phyloP scores from a whole-genome alignment of 768 basidiomycete genomes.

The Agrocybe pediades region DNA sequence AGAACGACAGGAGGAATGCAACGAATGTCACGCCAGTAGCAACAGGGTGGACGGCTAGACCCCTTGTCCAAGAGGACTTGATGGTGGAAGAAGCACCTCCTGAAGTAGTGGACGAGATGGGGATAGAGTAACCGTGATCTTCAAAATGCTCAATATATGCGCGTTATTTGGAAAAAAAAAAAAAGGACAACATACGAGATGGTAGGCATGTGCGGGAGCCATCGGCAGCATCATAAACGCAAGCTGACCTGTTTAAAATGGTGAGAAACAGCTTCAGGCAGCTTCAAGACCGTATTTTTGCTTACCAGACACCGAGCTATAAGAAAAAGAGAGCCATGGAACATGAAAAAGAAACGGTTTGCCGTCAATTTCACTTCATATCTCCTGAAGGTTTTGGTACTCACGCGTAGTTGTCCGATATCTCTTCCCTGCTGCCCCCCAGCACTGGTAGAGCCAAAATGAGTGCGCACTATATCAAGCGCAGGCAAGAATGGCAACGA shows the following conservation, averaged over 20 bases:
- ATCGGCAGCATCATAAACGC: background rate
- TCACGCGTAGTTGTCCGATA: constrained; percentile 50
- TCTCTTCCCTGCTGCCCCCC: constrained; percentile 25
- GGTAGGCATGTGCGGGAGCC: background rate
- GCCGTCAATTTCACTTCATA: background rate
- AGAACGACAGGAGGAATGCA: constrained; percentile 64
- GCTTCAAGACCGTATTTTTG: background rate
- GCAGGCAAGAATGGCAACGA: constrained; percentile 71
- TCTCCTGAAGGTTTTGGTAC: constrained; percentile 18
- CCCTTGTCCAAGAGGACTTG: constrained; percentile 67
- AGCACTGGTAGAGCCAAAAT: constrained; percentile 35
- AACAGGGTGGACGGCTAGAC: constrained; percentile 76
- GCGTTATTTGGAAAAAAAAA: constrained; percentile 31
- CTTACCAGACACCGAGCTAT: constrained; percentile 1
- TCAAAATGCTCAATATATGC: constrained; percentile 56
- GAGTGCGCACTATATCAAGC: constrained; percentile 65
- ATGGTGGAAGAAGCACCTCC: constrained; percentile 37
- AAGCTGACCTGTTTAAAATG: background rate
- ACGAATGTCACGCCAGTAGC: constrained; percentile 60
- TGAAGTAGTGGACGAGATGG: constrained; percentile 24
- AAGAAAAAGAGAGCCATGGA: constrained; percentile 15
- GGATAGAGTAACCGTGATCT: constrained; percentile 32
- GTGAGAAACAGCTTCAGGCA: no score
- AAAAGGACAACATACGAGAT: background rate
- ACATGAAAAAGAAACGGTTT: background rate